These are phyloP conservation scores for Diaporthe ampelina DNA, from an alignment of 2,329 filamentous ascomycete species.

Conservation along the genomic window DNA sequence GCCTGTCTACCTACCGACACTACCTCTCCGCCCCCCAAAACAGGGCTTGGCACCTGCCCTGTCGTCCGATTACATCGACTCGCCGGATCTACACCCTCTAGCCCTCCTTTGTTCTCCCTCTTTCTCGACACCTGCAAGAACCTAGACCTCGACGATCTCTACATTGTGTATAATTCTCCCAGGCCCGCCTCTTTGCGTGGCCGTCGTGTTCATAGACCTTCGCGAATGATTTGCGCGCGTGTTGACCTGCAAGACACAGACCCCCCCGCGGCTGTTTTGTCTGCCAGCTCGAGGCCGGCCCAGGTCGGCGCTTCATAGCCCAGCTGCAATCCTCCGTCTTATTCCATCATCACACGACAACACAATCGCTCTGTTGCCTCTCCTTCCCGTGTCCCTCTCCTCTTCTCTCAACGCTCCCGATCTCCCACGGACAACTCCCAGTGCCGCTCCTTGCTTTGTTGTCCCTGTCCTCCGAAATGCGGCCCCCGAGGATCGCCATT, in stretches of 20 bases:
- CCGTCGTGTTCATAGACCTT: slow-evolving; percentile 34
- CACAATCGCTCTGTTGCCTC: slow-evolving; percentile 23
- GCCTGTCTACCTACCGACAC: background rate
- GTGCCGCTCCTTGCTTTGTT: slow-evolving; percentile 15
- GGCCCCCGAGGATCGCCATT: slow-evolving; percentile 67
- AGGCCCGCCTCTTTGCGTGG: slow-evolving; percentile 30
- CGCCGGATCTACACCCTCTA: slow-evolving; percentile 27
- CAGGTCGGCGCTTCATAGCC: slow-evolving; percentile 36
- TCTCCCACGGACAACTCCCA: background rate
- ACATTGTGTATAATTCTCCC: slow-evolving; percentile 30
- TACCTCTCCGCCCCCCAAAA: slow-evolving; percentile 3
- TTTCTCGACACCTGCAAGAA: slow-evolving; percentile 19
- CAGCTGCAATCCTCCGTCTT: slow-evolving; percentile 26
- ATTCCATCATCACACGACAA: slow-evolving; percentile 22
- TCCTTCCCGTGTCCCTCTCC: background rate
- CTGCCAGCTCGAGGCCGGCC: slow-evolving; percentile 33
- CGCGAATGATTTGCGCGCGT: slow-evolving; percentile 39
- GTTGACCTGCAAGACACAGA: slow-evolving; percentile 18
- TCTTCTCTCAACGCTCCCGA: background rate
- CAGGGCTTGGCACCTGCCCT: slow-evolving; percentile 6
- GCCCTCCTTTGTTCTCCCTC: slow-evolving; percentile 25
- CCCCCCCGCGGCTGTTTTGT: slow-evolving; percentile 37
- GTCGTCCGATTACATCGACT: slow-evolving; percentile 37
- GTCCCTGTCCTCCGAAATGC: slow-evolving; percentile 56
- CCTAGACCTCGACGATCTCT: slow-evolving; percentile 21